These are phyloP conservation scores for Aspergillus amoenus DNA, from an alignment of 2,329 filamentous ascomycete genomes.

Conservation along the genomic window DNA sequence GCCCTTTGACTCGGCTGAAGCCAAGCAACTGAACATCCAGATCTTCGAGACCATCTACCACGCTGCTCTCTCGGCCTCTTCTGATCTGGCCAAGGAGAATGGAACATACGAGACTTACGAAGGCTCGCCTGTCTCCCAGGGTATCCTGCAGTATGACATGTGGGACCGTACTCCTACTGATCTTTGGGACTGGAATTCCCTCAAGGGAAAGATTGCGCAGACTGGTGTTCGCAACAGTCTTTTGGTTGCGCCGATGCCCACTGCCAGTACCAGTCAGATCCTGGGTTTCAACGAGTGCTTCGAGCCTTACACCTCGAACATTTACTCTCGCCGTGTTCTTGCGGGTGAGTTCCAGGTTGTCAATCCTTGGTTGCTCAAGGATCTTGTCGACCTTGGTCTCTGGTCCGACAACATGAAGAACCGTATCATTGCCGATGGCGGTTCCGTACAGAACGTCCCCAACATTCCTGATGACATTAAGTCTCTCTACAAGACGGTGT, in stretches of 20 bases:
- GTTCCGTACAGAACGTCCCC: slow-evolving; percentile 93
- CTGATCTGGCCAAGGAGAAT: slow-evolving; percentile 77
- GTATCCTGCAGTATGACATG: slow-evolving; percentile 97
- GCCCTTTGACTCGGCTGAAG: slow-evolving; percentile 95
- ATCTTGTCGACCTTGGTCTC: slow-evolving; percentile 93
- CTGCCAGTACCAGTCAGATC: slow-evolving; percentile 95
- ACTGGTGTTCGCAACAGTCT: slow-evolving; percentile 94
- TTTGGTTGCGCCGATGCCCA: slow-evolving; percentile 95
- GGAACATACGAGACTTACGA: slow-evolving; percentile 88
- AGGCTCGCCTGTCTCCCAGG: slow-evolving; percentile 90
- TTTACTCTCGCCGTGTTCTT: slow-evolving; percentile 96
- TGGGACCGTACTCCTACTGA: slow-evolving; percentile 92
- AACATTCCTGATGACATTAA: slow-evolving; percentile 97
- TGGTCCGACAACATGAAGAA: slow-evolving; percentile 99
- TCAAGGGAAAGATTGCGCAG: slow-evolving; percentile 90
- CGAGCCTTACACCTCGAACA: slow-evolving; percentile 99
- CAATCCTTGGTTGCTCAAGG: slow-evolving; percentile 97
- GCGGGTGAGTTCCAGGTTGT: slow-evolving; percentile 99
- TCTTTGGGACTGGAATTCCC: slow-evolving; percentile 90
- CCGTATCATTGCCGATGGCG: slow-evolving; percentile 95
- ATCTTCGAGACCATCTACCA: slow-evolving; percentile 99
- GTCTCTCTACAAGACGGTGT: slow-evolving; percentile 97
- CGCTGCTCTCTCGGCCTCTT: slow-evolving; percentile 84
- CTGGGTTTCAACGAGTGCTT: slow-evolving; percentile 99
- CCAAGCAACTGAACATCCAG: slow-evolving; percentile 90